Conservation (phyloP, 352 stramenopile species). For the Phytophthora pistaciae region DNA sequence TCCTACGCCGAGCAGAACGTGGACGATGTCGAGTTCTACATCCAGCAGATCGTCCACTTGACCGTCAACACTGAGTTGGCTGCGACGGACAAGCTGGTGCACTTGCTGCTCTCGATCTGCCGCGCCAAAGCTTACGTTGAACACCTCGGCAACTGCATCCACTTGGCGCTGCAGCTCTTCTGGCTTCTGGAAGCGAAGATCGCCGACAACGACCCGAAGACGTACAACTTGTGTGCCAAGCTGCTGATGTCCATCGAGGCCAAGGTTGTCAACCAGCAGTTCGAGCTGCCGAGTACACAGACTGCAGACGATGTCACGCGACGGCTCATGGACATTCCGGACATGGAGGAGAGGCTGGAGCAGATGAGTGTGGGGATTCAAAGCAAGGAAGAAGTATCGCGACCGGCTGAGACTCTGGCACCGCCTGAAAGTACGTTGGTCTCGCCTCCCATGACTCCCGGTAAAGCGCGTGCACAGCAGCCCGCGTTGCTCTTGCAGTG, state of each 20-base stretch:
- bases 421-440: not conserved
- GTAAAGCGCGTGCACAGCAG: constrained; percentile 26
- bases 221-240: constrained; percentile 82
- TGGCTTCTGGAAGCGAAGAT: constrained; percentile 86
- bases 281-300: constrained; percentile 54
- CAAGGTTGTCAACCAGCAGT: constrained; percentile 85
- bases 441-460: constrained; percentile 6
- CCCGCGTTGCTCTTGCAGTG: constrained; percentile 71
- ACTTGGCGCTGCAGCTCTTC: constrained; percentile 69
- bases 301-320: constrained; percentile 48
- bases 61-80: constrained; percentile 70
- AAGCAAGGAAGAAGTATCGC: constrained; percentile 15
- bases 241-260: constrained; percentile 87
- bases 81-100: constrained; percentile 72
- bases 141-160: constrained; percentile 83
- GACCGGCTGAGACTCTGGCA: constrained; percentile 11
- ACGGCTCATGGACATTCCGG: constrained; percentile 63
- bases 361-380: constrained; percentile 28
- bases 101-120: constrained; percentile 82
- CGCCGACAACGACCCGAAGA: constrained; percentile 71
- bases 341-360: constrained; percentile 58
- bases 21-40: constrained; percentile 87
- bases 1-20: constrained; percentile 75
- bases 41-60: constrained; percentile 83
- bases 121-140: constrained; percentile 81